Evolutionary conservation across 495 filamentous ascomycete genomes (phyloP).

Genomic region (Aspergillus sparsus): DNA sequence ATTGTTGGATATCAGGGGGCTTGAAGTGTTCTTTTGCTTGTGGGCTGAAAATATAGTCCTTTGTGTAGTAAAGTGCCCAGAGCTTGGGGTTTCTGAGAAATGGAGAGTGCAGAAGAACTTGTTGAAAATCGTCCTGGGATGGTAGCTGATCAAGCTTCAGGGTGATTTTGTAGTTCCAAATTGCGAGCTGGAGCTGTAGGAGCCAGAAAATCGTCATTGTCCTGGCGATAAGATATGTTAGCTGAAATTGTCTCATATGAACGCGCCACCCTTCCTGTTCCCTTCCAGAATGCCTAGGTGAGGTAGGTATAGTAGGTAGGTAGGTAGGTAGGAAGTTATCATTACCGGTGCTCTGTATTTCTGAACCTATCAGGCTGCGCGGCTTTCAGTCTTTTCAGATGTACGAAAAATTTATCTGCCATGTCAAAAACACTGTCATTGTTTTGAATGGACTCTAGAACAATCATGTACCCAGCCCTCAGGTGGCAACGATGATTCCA

Average conservation of each 20-base stretch:
- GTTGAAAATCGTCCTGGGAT: slow-evolving; percentile 1
- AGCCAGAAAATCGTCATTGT: slow-evolving; percentile 20
- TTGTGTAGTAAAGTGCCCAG: slow-evolving; percentile 12
- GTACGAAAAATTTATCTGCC: slow-evolving; percentile 6
- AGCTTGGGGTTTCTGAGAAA: slow-evolving; percentile 4
- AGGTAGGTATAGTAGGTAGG: neutral
- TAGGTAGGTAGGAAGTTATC: neutral
- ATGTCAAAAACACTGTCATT: neutral
- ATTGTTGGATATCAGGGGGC: slow-evolving; percentile 6
- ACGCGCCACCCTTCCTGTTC: too few relatives aligned
- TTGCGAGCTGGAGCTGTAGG: slow-evolving; percentile 13
- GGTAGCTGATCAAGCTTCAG: neutral
- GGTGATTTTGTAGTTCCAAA: slow-evolving; percentile 15
- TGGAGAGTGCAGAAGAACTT: slow-evolving; percentile 2
- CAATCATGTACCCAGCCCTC: slow-evolving; percentile 5
- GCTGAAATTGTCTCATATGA: too few relatives aligned
- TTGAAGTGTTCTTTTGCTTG: slow-evolving; percentile 6
- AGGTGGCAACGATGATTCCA: slow-evolving; percentile 11
- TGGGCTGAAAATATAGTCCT: slow-evolving; percentile 5
- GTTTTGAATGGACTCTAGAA: neutral
- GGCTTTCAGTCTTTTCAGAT: neutral
- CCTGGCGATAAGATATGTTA: neutral
- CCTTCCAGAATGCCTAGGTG: too few relatives aligned
- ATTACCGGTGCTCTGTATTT: slow-evolving; percentile 14
- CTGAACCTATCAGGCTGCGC: slow-evolving; percentile 4